A percentile compares a stretch with the other conserved stretches of the same genome.
Conservation (phyloP, 176 grass and related monocot species). For the Carex pumila region DNA sequence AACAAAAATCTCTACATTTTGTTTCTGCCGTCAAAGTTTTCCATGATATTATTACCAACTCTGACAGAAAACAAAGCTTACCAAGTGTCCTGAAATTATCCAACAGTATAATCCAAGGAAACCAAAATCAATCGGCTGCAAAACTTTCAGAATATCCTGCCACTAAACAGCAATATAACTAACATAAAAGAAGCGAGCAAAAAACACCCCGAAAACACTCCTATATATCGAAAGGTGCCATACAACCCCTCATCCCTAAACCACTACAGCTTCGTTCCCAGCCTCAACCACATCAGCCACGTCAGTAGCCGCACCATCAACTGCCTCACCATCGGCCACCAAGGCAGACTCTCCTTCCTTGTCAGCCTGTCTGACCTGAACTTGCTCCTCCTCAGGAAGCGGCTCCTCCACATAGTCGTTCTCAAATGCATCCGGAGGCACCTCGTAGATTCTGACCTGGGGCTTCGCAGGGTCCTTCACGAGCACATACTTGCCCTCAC, state of each 20-base stretch:
- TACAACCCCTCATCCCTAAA: conserved; percentile 32
- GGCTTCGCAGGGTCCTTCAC: conserved; percentile 74
- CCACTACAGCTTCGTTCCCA: conserved; percentile 25
- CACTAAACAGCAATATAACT: not conserved
- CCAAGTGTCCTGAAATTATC: not conserved
- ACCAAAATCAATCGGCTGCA: not conserved
- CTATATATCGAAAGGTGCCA: conserved; percentile 4
- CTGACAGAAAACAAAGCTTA: not conserved
- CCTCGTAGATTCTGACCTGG: conserved; percentile 71
- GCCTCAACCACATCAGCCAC: conserved; percentile 18
- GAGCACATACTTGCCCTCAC: conserved; percentile 81
- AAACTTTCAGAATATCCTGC: not conserved
- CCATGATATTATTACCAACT: not conserved
- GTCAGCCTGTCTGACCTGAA: conserved; percentile 36
- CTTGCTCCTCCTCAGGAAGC: conserved; percentile 83
- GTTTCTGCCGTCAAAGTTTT: not conserved
- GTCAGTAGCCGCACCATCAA: conserved; percentile 36
- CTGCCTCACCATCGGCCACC: conserved; percentile 56
- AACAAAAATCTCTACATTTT: not conserved
- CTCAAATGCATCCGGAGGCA: conserved; percentile 73
- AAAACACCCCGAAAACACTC: too few species aligned
- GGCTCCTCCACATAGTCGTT: conserved; percentile 92
- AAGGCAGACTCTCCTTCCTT: conserved; percentile 38
- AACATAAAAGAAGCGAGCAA: not conserved
- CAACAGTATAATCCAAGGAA: not conserved